A percentile compares a stretch with the other conserved stretches of the same genome.
These are phyloP conservation scores for Aspergillus conjunctus DNA, from an alignment of 495 filamentous ascomycete species.

Conservation along the genomic window DNA sequence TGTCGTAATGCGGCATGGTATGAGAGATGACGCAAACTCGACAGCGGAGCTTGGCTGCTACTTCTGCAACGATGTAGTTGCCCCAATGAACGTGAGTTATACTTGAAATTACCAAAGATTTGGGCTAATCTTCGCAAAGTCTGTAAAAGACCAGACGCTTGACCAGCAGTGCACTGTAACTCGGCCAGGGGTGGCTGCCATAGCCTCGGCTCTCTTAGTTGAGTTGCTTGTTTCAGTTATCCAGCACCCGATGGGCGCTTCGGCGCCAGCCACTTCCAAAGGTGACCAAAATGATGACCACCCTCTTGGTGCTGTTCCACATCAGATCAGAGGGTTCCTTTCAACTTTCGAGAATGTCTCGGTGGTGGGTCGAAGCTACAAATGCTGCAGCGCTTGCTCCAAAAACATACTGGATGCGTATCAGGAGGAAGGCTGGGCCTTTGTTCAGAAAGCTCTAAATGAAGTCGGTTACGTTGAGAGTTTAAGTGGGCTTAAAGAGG, in stretches of 20 bases:
- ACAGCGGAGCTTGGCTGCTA: slow-evolving; percentile 80
- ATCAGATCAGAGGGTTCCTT: slow-evolving; percentile 93
- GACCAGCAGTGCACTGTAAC: slow-evolving; percentile 99
- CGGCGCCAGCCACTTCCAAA: slow-evolving; percentile 59
- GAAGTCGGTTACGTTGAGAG: slow-evolving; percentile 88
- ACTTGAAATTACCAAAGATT: slow-evolving; percentile 3
- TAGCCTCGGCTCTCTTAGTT: slow-evolving; percentile 90
- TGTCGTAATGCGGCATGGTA: slow-evolving; percentile 94
- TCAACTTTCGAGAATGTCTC: slow-evolving; percentile 80
- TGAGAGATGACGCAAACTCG: slow-evolving; percentile 42
- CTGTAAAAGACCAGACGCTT: slow-evolving; percentile 87
- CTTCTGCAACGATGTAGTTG: slow-evolving; percentile 97
- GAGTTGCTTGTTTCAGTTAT: slow-evolving; percentile 85
- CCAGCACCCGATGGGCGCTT: slow-evolving; percentile 71
- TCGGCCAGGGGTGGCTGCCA: slow-evolving; percentile 85
- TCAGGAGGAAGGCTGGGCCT: slow-evolving; percentile 74
- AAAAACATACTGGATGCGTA: slow-evolving; percentile 73
- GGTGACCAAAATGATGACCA: slow-evolving; percentile 68
- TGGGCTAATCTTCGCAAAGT: slow-evolving; percentile 58
- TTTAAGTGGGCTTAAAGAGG: slow-evolving; percentile 87
- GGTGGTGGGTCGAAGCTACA: slow-evolving; percentile 79
- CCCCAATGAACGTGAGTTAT: slow-evolving; percentile 81
- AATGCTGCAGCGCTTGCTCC: slow-evolving; percentile 91
- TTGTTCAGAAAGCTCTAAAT: slow-evolving; percentile 82
- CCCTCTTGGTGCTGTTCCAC: slow-evolving; percentile 85